These are phyloP conservation scores for Chaetomiaceae sp. DNA, from an alignment of 2,329 filamentous ascomycete species.

Conservation along the genomic window DNA sequence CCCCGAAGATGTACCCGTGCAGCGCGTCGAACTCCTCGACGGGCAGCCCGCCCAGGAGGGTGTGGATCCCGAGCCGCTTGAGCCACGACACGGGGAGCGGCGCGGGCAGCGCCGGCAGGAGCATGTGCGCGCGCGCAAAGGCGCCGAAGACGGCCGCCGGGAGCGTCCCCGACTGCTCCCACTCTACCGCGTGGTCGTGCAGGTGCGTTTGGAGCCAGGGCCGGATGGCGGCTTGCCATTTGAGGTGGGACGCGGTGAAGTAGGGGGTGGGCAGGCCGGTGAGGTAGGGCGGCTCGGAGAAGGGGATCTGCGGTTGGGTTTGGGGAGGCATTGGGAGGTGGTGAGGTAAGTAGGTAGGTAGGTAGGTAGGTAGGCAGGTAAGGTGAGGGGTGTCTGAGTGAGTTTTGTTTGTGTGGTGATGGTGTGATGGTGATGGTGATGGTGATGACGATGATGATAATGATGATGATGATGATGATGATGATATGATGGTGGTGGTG, in stretches of 20 bases:
- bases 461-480: no score
- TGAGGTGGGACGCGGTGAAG: constrained; percentile 60
- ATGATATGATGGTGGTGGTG: no score
- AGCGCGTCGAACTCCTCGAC: constrained; percentile 72
- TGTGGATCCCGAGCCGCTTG: constrained; percentile 59
- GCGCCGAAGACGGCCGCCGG: constrained; percentile 59
- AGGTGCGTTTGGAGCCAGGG: constrained; percentile 62
- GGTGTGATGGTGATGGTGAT: no score
- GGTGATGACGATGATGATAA: no score
- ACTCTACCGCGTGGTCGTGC: constrained; percentile 59
- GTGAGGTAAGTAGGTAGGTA: no score
- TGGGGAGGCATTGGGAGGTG: no score
- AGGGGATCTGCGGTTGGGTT: no score
- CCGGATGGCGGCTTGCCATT: constrained; percentile 65
- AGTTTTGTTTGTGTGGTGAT: no score
- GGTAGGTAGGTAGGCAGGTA: no score
- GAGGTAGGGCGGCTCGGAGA: constrained; percentile 70
- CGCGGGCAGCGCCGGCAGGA: constrained; percentile 65
- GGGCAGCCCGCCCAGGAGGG: constrained; percentile 60
- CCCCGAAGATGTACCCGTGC: constrained; percentile 64
- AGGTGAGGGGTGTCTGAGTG: no score
- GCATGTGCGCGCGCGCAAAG: constrained; percentile 63
- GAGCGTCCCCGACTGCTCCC: constrained; percentile 62
- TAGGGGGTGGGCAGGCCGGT: constrained; percentile 67
- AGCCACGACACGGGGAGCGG: constrained; percentile 66